Evolutionary conservation across 768 basidiomycete species (phyloP), one percentile per base, ranked within the genome.

Genomic region (Lactarius akahatsu): DNA sequence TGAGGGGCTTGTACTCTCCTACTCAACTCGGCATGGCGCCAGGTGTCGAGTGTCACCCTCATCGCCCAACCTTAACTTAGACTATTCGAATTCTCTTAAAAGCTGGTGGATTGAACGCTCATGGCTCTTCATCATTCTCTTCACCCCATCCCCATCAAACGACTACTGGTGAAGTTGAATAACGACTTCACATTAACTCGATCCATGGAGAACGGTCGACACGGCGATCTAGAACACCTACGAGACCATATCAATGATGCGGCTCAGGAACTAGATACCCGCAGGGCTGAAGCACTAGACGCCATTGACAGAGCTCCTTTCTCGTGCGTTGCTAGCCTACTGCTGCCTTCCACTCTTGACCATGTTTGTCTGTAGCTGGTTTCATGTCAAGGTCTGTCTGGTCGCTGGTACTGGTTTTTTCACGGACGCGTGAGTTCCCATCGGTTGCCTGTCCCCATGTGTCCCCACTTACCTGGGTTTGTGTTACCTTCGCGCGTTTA

Each of bases 271-370:
- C 82, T 91, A 59, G 86, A 89, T 74, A 86, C 90, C 75, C 83
- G 86, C 63, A 87, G 94, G 69, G 83, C 88, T 18, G 88, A 87
- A 38, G 93, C 94, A 36, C 82, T 96, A 54, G 85, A 87, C 16
- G 91, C 94, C 75, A 85, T 97, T 64, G 94, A 96, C 77, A 88
- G 91, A 69, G 93, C 92, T 58, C 81, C 82, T 59, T 96, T 96
- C 77, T 88, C 88, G 90, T 91, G 74, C 61, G 88, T 74, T 18
- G 61, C 28, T 20, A 23, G 2, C 23, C 32, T 15, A 9, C 55
- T 15, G n/a, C 2, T 18, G 13, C 9, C 26, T 36, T 34, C 10
- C 23, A 7, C 23, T 38, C 59, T 0, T 56, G 13, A 64, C 36
- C 23, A 10, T 7, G 34, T 34, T 34, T 9, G 50, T 32, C 11